A percentile compares a stretch with the other conserved stretches of the same genome.
phyloP scores from a whole-genome alignment of 2,329 filamentous ascomycete species.

The Lecanosticta acicola region DNA sequence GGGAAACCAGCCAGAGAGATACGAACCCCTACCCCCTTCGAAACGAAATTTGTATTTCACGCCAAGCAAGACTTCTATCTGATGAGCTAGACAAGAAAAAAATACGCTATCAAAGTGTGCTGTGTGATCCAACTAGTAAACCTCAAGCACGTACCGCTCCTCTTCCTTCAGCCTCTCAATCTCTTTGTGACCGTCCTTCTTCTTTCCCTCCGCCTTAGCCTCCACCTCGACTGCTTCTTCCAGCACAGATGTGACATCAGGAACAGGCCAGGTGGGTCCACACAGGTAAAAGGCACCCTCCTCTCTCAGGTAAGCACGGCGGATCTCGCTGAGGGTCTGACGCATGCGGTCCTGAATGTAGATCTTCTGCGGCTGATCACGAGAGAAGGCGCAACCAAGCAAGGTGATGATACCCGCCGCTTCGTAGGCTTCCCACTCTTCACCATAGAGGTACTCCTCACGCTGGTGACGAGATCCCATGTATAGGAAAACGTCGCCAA shows the following conservation, averaged over 20 bases:
- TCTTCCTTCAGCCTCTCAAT: slow-evolving; percentile 98
- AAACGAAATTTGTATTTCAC: no score
- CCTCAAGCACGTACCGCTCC: slow-evolving; percentile 88
- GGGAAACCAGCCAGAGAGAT: no score
- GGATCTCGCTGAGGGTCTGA: slow-evolving; percentile 74
- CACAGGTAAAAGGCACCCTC: slow-evolving; percentile 95
- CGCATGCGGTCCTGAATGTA: slow-evolving; percentile 99
- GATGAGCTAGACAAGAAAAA: no score
- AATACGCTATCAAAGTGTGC: neutral
- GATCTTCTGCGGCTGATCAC: slow-evolving; percentile 96
- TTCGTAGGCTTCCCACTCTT: slow-evolving; percentile 98
- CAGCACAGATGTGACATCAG: slow-evolving; percentile 88
- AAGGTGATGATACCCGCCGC: slow-evolving; percentile 93
- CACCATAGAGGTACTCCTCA: slow-evolving; percentile 97
- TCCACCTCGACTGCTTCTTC: slow-evolving; percentile 84
- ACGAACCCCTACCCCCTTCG: no score
- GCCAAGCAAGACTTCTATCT: no score
- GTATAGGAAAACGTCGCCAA: slow-evolving; percentile 88
- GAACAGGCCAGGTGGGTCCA: slow-evolving; percentile 96
- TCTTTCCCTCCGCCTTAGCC: slow-evolving; percentile 51
- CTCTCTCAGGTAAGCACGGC: slow-evolving; percentile 78
- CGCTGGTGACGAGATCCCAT: slow-evolving; percentile 95
- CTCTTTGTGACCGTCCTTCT: slow-evolving; percentile 53
- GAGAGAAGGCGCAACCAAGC: slow-evolving; percentile 87
- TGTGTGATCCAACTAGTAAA: no score